A percentile compares a stretch with the other conserved stretches of the same genome.
Conservation (phyloP, 768 basidiomycete genomes). For the Rhodosporidiobolus odoratus region DNA sequence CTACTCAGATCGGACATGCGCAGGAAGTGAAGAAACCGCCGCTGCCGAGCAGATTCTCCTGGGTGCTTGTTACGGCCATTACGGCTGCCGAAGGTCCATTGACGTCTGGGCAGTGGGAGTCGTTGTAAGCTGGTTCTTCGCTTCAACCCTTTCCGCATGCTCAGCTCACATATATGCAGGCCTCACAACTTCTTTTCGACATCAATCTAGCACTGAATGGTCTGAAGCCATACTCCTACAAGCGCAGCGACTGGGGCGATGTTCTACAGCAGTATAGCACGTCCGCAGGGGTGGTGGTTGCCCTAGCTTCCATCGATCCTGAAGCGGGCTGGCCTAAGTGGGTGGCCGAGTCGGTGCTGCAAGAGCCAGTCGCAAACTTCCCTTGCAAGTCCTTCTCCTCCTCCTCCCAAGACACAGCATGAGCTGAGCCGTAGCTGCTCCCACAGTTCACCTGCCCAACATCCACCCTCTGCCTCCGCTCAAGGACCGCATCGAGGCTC, state of each 20-base stretch:
- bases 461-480: neutral
- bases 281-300: too few relatives aligned
- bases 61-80: neutral
- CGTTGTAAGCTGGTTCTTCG: neutral
- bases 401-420: too few relatives aligned
- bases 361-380: too few relatives aligned
- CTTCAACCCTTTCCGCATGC: neutral
- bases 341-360: too few relatives aligned
- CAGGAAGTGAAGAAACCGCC: neutral
- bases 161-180: neutral
- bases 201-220: neutral
- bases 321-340: too few relatives aligned
- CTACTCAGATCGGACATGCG: neutral
- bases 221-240: neutral
- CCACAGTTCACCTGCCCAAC: neutral
- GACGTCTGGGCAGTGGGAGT: neutral
- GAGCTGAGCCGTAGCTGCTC: neutral
- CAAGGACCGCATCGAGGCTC: neutral
- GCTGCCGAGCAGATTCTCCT: neutral
- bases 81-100: neutral
- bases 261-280: too few relatives aligned
- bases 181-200: neutral
- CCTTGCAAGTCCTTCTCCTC: neutral
- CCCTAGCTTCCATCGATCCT: too few relatives aligned
- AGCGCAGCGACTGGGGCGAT: too few relatives aligned